Conservation (phyloP, 495 filamentous ascomycete species). For the Xylaria acuta region DNA sequence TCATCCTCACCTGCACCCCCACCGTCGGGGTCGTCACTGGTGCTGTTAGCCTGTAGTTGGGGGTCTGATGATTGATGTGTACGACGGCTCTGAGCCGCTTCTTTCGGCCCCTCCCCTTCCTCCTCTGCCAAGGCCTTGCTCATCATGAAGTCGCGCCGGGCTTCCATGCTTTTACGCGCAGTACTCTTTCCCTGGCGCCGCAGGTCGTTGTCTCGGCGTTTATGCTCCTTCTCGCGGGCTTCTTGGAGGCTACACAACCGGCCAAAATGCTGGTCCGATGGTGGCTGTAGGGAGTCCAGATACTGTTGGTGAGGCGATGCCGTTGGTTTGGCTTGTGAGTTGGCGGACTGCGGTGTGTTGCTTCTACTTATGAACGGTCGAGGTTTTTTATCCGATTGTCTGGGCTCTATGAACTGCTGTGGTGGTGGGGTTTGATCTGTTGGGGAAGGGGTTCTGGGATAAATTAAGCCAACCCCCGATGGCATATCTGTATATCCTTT, state of each 20-base stretch:
- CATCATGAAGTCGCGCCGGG: slow-evolving; percentile 37
- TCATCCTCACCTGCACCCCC: slow-evolving; percentile 20
- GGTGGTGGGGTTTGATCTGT: slow-evolving; percentile 9
- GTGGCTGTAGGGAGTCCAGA: slow-evolving; percentile 54
- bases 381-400: neutral
- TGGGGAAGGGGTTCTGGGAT: neutral
- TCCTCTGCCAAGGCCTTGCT: slow-evolving; percentile 31
- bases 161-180: slow-evolving; percentile 34
- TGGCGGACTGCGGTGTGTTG: neutral
- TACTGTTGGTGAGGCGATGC: slow-evolving; percentile 48
- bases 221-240: slow-evolving; percentile 53
- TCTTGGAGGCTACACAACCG: slow-evolving; percentile 53
- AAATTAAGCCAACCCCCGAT: neutral
- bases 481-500: neutral
- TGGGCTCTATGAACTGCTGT: neutral
- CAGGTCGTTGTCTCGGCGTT: slow-evolving; percentile 40
- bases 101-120: neutral
- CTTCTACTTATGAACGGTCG: neutral
- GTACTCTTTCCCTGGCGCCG: slow-evolving; percentile 37
- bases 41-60: slow-evolving; percentile 20
- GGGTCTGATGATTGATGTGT: slow-evolving; percentile 13
- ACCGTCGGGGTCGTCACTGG: slow-evolving; percentile 15
- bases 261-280: slow-evolving; percentile 50
- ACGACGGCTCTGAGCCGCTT: slow-evolving; percentile 3
- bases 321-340: neutral